Evolutionary conservation across 2,329 filamentous ascomycete species (phyloP).

Genomic region (Curvularia sp.): DNA sequence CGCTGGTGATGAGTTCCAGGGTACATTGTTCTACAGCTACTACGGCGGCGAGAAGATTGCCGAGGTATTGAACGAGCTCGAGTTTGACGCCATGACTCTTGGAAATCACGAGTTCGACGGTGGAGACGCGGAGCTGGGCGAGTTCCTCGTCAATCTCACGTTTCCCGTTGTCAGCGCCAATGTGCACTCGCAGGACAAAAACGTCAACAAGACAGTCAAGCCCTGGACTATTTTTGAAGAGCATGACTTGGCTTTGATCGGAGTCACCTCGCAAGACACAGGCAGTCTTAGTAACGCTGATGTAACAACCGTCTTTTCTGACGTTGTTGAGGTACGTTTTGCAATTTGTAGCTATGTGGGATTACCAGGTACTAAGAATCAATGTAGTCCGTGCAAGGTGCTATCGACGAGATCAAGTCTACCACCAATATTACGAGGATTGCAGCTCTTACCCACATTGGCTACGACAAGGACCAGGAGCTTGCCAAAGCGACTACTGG

Average conservation of each 20-base stretch:
- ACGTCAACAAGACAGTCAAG: constrained; percentile 69
- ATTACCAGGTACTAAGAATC: background rate
- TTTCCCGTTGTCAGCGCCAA: constrained; percentile 71
- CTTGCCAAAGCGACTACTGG: constrained; percentile 67
- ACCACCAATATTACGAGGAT: constrained; percentile 70
- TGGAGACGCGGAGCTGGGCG: constrained; percentile 68
- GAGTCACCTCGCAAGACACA: constrained; percentile 68
- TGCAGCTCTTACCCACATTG: constrained; percentile 71
- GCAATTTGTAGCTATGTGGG: background rate
- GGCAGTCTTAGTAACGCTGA: constrained; percentile 66
- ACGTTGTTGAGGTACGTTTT: constrained; percentile 55
- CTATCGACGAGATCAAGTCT: constrained; percentile 67
- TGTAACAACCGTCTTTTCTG: constrained; percentile 64
- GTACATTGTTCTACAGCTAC: constrained; percentile 71
- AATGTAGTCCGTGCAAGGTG: constrained; percentile 62
- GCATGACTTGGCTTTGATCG: constrained; percentile 68
- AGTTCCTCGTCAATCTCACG: constrained; percentile 68
- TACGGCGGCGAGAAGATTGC: constrained; percentile 74
- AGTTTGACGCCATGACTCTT: constrained; percentile 70
- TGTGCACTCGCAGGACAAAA: constrained; percentile 65
- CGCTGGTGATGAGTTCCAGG: constrained; percentile 73
- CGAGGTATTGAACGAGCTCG: constrained; percentile 68
- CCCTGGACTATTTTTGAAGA: constrained; percentile 70
- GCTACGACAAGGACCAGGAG: constrained; percentile 68
- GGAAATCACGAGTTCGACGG: constrained; percentile 64